Conservation (phyloP, 371 early-diverging fungal genomes). For the Rhizopus arrhizus region DNA sequence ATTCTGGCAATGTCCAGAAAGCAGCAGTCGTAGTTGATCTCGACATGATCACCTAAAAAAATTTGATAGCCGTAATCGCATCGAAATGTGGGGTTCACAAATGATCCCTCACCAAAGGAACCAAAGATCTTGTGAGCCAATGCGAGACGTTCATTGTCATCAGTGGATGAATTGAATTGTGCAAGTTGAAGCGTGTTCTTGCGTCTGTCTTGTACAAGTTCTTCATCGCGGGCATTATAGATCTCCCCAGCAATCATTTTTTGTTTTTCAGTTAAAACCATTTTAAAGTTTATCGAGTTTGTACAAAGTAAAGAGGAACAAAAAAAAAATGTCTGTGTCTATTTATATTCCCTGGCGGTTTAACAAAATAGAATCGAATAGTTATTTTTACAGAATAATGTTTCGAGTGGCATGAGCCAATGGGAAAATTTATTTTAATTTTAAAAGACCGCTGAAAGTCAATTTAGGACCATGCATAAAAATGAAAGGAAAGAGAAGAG, state of each 20-base stretch:
- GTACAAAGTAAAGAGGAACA: neutral
- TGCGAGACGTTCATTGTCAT: conserved; percentile 28
- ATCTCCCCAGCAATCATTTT: conserved; percentile 69
- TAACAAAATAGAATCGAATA: no score
- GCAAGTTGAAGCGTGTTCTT: conserved; percentile 41
- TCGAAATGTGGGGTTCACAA: conserved; percentile 65
- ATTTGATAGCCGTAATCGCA: conserved; percentile 80
- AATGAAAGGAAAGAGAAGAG: no score
- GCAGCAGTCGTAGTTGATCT: conserved; percentile 67
- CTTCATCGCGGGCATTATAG: conserved; percentile 62
- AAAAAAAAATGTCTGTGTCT: neutral
- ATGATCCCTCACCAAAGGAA: conserved; percentile 45
- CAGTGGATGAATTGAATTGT: conserved; percentile 45
- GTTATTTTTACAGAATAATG: neutral
- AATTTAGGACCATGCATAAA: no score
- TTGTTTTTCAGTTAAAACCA: conserved; percentile 50
- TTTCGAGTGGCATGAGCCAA: no score
- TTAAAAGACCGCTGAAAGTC: no score
- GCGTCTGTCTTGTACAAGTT: conserved; percentile 56
- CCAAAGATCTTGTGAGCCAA: conserved; percentile 61
- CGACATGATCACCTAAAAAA: conserved; percentile 64
- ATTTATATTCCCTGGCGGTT: neutral
- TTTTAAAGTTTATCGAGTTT: neutral
- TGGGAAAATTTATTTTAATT: no score
- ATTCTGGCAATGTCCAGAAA: conserved; percentile 73